A percentile compares a stretch with the other conserved stretches of the same genome.
Conservation (phyloP, 2,329 filamentous ascomycete genomes). For the Botrytis hyacinthi region DNA sequence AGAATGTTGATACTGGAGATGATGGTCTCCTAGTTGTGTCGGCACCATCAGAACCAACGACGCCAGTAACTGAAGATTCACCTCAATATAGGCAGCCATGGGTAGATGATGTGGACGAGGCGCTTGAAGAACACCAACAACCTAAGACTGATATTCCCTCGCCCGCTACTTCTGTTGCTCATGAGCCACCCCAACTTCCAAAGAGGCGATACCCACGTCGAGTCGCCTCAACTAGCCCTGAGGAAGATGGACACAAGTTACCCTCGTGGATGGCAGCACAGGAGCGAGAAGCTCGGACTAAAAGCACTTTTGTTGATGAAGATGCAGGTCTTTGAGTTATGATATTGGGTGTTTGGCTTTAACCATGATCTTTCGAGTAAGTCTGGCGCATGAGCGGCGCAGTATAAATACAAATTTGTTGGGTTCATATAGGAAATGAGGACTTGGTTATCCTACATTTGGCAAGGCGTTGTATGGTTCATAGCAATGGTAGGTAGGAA, state of each 20-base stretch:
- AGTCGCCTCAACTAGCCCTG: slow-evolving; percentile 34
- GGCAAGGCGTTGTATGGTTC: slow-evolving; percentile 4
- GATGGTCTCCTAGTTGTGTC: slow-evolving; percentile 63
- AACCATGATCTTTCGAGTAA: background rate
- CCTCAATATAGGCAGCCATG: slow-evolving; percentile 38
- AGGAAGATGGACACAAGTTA: slow-evolving; percentile 37
- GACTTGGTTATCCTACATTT: slow-evolving; percentile 6
- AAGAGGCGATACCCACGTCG: slow-evolving; percentile 31
- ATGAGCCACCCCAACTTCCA: slow-evolving; percentile 28
- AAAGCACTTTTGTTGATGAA: slow-evolving; percentile 38
- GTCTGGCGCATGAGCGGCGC: background rate
- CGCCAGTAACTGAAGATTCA: slow-evolving; percentile 46
- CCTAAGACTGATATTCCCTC: background rate
- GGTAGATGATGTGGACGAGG: slow-evolving; percentile 40
- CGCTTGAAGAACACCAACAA: slow-evolving; percentile 24
- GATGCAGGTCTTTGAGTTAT: slow-evolving; percentile 29
- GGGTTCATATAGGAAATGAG: background rate
- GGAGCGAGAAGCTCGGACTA: slow-evolving; percentile 39
- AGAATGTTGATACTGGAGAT: slow-evolving; percentile 37
- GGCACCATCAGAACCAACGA: slow-evolving; percentile 60
- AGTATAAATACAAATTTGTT: background rate
- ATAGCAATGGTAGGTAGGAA: background rate
- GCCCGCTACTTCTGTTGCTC: background rate
- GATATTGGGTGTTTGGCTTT: background rate
- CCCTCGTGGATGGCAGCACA: slow-evolving; percentile 39